Base-by-base conservation (phyloP, 2,329 filamentous ascomycete genomes). In the Didymosphaeria variabile region DNA sequence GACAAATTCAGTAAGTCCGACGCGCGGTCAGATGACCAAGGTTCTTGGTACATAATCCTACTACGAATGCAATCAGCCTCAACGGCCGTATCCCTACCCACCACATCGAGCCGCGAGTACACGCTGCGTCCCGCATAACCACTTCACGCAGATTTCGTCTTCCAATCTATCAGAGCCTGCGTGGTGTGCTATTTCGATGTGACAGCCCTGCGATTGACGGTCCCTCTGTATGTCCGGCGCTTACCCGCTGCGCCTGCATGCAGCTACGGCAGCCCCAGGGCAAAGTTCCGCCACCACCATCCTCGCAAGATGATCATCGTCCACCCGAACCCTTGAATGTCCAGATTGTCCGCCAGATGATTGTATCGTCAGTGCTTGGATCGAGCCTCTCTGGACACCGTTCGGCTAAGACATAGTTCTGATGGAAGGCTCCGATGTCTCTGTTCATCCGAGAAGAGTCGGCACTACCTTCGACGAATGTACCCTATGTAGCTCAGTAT, bases 181-280 rank as follows among this genome's bases (percentile, higher is more conserved):
- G 4, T 19, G 29, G 23, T 17, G 12, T 9, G 38, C 19, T 42
- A 17, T 53, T 42, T 42, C 31, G 23, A 34, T 32, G 1, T 34
- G 8, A 38, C 36, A 19, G 42, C 26, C 40, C 19, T 55, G 42
- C 19, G 17, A 47, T 55, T 7, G 38, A 34, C 52, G n/a, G 52
- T 45, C 52, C 40, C 31, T 12, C 15, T 54, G 36, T 38, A 55
- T 47, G 17, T 55, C 53, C 53, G 53, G 53, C 53, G 53, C 53
- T 47, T 55, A 55, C 53, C 53, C 42, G 42, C 29, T 19, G 42
- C 53, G 38, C 36, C 53, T 26, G 12, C 31, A 23, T 44, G 40
- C 42, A 45, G 29, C 32, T 19, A 21, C 36, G 23, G 42, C 53
- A 36, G 53, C 53, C 53, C 26, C 42, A 44, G 23, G 36, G 38